These are phyloP conservation scores for Lomentospora prolificans DNA, from an alignment of 2,329 filamentous ascomycete genomes.

Conservation along the genomic window DNA sequence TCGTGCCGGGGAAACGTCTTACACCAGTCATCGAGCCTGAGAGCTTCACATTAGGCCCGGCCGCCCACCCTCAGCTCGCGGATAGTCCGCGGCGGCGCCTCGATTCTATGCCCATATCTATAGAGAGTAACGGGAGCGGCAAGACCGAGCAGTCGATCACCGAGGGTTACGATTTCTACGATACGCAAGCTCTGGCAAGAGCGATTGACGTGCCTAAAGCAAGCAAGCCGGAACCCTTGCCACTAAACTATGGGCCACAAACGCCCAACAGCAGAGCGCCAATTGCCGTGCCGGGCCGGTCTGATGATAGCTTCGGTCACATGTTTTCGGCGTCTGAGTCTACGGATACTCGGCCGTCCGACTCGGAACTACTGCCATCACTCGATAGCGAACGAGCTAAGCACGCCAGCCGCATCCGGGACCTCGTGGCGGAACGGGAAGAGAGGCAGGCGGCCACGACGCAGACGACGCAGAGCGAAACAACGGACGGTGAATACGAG, in stretches of 20 bases:
- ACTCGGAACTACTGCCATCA: constrained; percentile 12
- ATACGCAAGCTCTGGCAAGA: constrained; percentile 40
- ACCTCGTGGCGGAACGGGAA: constrained; percentile 16
- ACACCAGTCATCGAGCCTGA: constrained; percentile 41
- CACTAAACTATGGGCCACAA: background rate
- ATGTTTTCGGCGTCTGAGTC: constrained; percentile 46
- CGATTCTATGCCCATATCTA: constrained; percentile 41
- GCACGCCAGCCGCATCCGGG: background rate
- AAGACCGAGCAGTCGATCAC: constrained; percentile 38
- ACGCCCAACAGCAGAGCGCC: background rate
- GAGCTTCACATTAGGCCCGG: constrained; percentile 39
- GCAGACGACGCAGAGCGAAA: constrained; percentile 19
- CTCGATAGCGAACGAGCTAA: constrained; percentile 9
- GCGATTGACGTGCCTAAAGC: constrained; percentile 32
- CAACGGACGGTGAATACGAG: constrained; percentile 28
- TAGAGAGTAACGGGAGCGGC: constrained; percentile 39
- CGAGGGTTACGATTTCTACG: constrained; percentile 59
- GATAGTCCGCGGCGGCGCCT: constrained; percentile 32
- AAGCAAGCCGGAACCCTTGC: background rate
- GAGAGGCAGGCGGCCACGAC: constrained; percentile 11
- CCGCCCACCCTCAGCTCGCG: constrained; percentile 26
- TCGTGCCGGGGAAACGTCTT: constrained; percentile 26
- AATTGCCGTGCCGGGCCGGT: constrained; percentile 25
- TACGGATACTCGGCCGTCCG: constrained; percentile 12
- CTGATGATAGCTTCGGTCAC: constrained; percentile 46